These are phyloP conservation scores for Annona squamosa DNA, from an alignment of 164 flowering plant species.

Conservation along the genomic window DNA sequence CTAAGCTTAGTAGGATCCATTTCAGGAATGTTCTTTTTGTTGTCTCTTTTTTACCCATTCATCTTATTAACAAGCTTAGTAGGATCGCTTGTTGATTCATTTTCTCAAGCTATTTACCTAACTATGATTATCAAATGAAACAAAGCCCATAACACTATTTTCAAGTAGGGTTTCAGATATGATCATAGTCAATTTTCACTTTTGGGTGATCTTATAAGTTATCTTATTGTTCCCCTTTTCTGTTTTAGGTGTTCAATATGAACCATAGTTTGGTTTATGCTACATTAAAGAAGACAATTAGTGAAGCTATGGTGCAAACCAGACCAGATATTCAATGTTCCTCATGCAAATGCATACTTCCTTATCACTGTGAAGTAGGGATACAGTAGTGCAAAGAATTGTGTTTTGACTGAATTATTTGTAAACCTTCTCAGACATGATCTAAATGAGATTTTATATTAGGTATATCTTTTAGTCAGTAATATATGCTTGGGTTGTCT, in stretches of 20 bases:
- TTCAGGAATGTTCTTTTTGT: no score
- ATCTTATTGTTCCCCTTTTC: neutral
- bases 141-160: no score
- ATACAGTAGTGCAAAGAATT: slow-evolving; percentile 41
- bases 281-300: slow-evolving; percentile 61
- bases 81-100: no score
- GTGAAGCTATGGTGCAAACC: slow-evolving; percentile 93
- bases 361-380: slow-evolving; percentile 72
- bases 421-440: slow-evolving; percentile 80
- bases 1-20: no score
- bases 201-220: no score
- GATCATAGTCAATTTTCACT: no score
- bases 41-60: no score
- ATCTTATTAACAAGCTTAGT: no score
- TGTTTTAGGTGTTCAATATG: slow-evolving; percentile 49
- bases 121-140: no score
- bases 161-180: no score
- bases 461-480: slow-evolving; percentile 35
- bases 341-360: slow-evolving; percentile 92
- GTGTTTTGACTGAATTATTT: slow-evolving; percentile 75
- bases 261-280: slow-evolving; percentile 90
- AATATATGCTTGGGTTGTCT: neutral
- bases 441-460: slow-evolving; percentile 83
- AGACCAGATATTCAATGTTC: slow-evolving; percentile 70
- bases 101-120: no score